These are phyloP conservation scores for Colletotrichum echinochloae DNA, from an alignment of 2,329 filamentous ascomycete genomes.

Conservation along the genomic window DNA sequence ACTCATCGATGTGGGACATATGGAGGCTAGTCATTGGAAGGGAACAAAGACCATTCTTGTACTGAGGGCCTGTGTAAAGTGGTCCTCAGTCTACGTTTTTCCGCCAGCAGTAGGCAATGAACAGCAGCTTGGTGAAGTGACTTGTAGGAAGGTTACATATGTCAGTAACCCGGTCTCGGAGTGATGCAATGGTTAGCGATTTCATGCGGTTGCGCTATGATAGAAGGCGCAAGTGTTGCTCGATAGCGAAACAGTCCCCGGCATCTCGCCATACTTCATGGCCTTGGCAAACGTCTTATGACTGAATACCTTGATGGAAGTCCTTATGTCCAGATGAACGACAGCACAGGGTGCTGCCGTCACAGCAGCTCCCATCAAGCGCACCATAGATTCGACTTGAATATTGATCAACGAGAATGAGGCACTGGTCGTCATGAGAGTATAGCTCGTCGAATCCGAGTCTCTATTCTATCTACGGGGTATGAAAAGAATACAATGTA, in stretches of 20 bases:
- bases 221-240: too few species aligned
- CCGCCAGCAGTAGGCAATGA: background rate
- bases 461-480: background rate
- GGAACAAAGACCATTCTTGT: too few species aligned
- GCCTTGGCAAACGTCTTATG: too few species aligned
- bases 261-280: too few species aligned
- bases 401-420: background rate
- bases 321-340: too few species aligned
- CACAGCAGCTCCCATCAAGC: too few species aligned
- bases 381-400: background rate
- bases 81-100: background rate
- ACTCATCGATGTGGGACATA: background rate
- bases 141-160: too few species aligned
- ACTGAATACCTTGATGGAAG: too few species aligned
- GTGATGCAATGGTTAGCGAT: slow-evolving; percentile 25
- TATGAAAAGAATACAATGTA: background rate
- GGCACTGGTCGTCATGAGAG: background rate
- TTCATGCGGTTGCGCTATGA: background rate
- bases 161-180: slow-evolving; percentile 24
- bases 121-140: slow-evolving; percentile 1
- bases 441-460: background rate
- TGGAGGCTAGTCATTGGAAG: background rate
- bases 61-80: background rate
- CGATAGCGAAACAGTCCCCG: too few species aligned
- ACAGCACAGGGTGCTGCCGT: too few species aligned